Conservation (phyloP, 2,329 filamentous ascomycete genomes). For the Rutstroemia sp. region DNA sequence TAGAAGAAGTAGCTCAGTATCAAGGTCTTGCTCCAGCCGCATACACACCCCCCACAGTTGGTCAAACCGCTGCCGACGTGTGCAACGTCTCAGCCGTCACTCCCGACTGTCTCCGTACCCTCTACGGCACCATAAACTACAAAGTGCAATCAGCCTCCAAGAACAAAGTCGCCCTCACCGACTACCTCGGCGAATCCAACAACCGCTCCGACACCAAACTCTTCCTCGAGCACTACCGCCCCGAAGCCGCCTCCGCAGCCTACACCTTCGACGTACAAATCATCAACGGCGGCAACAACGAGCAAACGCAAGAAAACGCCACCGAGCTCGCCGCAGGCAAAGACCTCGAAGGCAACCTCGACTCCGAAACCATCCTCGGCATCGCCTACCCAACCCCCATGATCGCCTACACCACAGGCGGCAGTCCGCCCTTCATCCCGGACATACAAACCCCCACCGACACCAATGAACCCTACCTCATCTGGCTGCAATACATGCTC, state of each 20-base stretch:
- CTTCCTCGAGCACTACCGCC: constrained; percentile 19
- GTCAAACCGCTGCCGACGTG: constrained; percentile 38
- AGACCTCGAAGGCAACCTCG: constrained; percentile 45
- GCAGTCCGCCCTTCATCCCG: constrained; percentile 43
- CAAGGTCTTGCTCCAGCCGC: neutral
- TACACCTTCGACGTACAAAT: constrained; percentile 8
- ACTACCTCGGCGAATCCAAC: constrained; percentile 21
- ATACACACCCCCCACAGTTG: constrained; percentile 5
- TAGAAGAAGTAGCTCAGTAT: neutral
- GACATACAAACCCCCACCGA: constrained; percentile 28
- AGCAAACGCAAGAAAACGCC: constrained; percentile 12
- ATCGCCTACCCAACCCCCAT: constrained; percentile 46
- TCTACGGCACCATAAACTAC: constrained; percentile 23
- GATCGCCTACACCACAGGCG: constrained; percentile 47
- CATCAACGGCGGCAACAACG: constrained; percentile 10
- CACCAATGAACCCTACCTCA: constrained; percentile 48
- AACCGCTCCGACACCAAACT: constrained; percentile 20
- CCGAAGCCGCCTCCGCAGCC: constrained; percentile 12
- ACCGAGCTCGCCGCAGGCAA: constrained; percentile 12
- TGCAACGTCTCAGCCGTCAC: constrained; percentile 46
- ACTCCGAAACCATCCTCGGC: constrained; percentile 46
- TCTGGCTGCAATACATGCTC: constrained; percentile 45
- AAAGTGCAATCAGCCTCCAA: constrained; percentile 11
- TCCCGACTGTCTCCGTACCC: constrained; percentile 19
- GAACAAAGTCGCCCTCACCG: constrained; percentile 20